These are phyloP conservation scores for Sphagnum magellanicum DNA, from an alignment of 228 moss, liverwort and hornwort genomes.

Conservation along the genomic window DNA sequence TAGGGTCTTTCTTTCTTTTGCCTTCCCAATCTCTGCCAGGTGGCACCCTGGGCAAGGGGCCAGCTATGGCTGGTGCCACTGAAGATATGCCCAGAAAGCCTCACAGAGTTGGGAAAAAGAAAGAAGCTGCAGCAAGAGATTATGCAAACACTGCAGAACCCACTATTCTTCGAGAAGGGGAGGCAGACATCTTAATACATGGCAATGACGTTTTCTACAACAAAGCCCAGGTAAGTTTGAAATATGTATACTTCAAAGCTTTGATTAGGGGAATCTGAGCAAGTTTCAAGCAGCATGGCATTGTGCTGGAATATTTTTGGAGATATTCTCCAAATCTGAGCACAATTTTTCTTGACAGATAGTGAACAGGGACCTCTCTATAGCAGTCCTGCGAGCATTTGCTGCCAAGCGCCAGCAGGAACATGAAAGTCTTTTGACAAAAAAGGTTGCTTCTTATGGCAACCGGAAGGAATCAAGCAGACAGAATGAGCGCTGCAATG, in stretches of 20 bases:
- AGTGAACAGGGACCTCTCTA: slow-evolving; percentile 84
- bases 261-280: background rate
- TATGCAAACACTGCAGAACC: slow-evolving; percentile 17
- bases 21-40: too few relatives aligned
- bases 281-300: too few relatives aligned
- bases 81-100: slow-evolving; percentile 17
- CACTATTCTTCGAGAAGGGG: slow-evolving; percentile 76
- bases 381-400: slow-evolving; percentile 77
- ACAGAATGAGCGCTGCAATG: slow-evolving; percentile 24
- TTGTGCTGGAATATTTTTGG: background rate
- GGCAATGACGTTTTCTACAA: slow-evolving; percentile 98
- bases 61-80: slow-evolving; percentile 22
- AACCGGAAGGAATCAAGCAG: slow-evolving; percentile 11
- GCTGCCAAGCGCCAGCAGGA: slow-evolving; percentile 72
- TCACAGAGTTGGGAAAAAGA: slow-evolving; percentile 26
- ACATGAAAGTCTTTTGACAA: slow-evolving; percentile 31
- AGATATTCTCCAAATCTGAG: background rate
- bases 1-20: too few relatives aligned
- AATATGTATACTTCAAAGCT: background rate
- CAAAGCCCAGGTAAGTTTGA: slow-evolving; percentile 74
- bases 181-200: slow-evolving; percentile 88
- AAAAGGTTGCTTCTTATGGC: slow-evolving; percentile 27
- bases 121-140: too few relatives aligned
- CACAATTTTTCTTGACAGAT: slow-evolving; percentile 26
- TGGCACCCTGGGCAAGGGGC: background rate